These are phyloP conservation scores for Barnettozyma salicaria DNA, from an alignment of 805 yeast genomes.

Conservation along the genomic window DNA sequence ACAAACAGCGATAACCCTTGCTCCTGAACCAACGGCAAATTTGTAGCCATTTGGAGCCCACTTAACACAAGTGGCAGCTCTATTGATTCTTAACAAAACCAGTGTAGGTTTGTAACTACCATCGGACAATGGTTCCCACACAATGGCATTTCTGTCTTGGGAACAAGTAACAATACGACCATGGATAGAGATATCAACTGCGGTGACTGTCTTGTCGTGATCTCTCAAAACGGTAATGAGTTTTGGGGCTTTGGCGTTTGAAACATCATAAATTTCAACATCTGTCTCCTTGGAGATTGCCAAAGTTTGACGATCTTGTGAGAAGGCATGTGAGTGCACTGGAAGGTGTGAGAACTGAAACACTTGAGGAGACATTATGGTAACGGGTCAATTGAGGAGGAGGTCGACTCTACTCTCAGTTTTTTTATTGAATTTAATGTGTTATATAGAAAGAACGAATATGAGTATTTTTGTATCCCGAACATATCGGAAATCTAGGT, in stretches of 20 bases:
- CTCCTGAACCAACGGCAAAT: constrained; percentile 96
- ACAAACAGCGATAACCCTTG: constrained; percentile 90
- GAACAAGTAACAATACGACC: constrained; percentile 95
- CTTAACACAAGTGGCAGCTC: constrained; percentile 90
- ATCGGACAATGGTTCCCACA: constrained; percentile 76
- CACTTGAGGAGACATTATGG: constrained; percentile 23
- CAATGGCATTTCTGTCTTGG: constrained; percentile 95
- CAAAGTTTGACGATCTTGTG: constrained; percentile 54
- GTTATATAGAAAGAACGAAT: too few species aligned
- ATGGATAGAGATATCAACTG: constrained; percentile 82
- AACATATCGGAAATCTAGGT: too few species aligned
- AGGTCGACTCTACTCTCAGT: constrained; percentile 24
- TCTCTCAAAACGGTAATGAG: constrained; percentile 64
- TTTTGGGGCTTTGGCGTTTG: constrained; percentile 47
- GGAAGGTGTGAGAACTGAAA: constrained; percentile 77
- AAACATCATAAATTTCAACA: constrained; percentile 67
- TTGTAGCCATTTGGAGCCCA: constrained; percentile 96
- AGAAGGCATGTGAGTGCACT: constrained; percentile 87
- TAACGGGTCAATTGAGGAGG: constrained; percentile 17
- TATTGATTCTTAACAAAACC: constrained; percentile 84
- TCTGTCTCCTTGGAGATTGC: constrained; percentile 79
- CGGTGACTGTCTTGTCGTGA: constrained; percentile 92
- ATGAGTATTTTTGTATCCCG: too few species aligned
- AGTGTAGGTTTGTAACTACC: constrained; percentile 75
- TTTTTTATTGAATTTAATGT: too few species aligned